Evolutionary conservation across 371 early-diverging fungal genomes (phyloP), one percentile per base, ranked within the genome.

Genomic region (Parasitella parasitica): DNA sequence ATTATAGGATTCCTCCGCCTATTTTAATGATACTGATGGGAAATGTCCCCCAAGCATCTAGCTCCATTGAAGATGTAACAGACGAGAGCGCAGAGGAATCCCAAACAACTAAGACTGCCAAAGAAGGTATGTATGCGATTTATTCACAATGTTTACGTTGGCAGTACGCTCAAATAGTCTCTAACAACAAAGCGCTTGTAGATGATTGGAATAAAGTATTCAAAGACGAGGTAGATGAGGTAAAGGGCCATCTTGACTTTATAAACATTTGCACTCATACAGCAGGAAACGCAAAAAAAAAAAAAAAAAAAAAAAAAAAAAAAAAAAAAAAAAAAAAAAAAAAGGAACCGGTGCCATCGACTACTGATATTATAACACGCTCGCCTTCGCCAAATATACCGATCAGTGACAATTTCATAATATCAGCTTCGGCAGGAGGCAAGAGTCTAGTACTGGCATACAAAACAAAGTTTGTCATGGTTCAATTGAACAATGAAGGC

Each of bases 131-230:
- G n/a, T n/a, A n/a, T n/a, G n/a, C n/a, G n/a, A n/a, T n/a, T n/a
- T n/a, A n/a, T n/a, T n/a, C n/a, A n/a, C n/a, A n/a, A n/a, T n/a
- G n/a, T n/a, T n/a, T n/a, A n/a, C n/a, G n/a, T n/a, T n/a, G n/a
- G n/a, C n/a, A n/a, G n/a, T n/a, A n/a, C n/a, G n/a, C n/a, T n/a
- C n/a, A n/a, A n/a, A n/a, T n/a, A n/a, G n/a, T n/a, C n/a, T n/a
- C n/a, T n/a, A n/a, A n/a, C n/a, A n/a, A n/a, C n/a, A 37, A 11
- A 13, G 1, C 15, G 13, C 7, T 4, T 0, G 9, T 20, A 58
- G 82, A 81, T 46, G 66, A 69, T 27, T 81, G 79, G 79, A 77
- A 77, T 37, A 77, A 77, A 15, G 82, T 75, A 16, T 77, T 74
- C 72, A 63, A 69, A 22, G 77, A 79, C 72, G 72, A 69, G 15